phyloP scores from a whole-genome alignment of 768 basidiomycete genomes.

The Ramaria rubella region DNA sequence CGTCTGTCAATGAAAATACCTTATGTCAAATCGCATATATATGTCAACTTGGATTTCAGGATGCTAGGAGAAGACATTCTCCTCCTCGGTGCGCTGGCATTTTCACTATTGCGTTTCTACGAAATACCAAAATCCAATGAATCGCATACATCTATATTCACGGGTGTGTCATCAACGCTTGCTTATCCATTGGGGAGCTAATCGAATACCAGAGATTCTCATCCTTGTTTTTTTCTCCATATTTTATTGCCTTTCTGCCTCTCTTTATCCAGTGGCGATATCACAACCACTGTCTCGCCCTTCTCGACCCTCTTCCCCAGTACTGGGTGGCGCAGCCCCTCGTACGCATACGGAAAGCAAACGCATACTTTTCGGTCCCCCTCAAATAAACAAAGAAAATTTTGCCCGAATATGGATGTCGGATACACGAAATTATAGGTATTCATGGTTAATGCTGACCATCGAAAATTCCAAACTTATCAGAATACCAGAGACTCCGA shows the following conservation, averaged over 20 bases:
- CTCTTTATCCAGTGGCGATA: slow-evolving; percentile 30
- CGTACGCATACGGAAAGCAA: slow-evolving; percentile 34
- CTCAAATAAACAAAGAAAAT: slow-evolving; percentile 36
- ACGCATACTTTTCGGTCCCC: slow-evolving; percentile 26
- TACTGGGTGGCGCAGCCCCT: slow-evolving; percentile 21
- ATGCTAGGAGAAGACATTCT: slow-evolving; percentile 58
- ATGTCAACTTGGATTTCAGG: slow-evolving; percentile 54
- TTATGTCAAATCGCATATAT: slow-evolving; percentile 33
- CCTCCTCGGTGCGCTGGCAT: slow-evolving; percentile 56
- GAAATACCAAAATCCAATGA: slow-evolving; percentile 18
- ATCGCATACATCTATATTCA: slow-evolving; percentile 39
- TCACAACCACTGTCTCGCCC: slow-evolving; percentile 10
- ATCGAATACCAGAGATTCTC: slow-evolving; percentile 44
- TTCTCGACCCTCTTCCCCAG: slow-evolving; percentile 25
- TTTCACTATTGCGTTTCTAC: slow-evolving; percentile 44
- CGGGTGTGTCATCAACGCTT: slow-evolving; percentile 37
- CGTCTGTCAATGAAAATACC: slow-evolving; percentile 41
- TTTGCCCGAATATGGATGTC: slow-evolving; percentile 86
- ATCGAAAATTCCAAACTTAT: background rate
- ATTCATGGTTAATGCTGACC: background rate
- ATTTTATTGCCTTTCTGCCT: slow-evolving; percentile 54
- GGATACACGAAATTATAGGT: slow-evolving; percentile 84
- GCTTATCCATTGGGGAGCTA: background rate
- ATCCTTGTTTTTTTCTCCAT: slow-evolving; percentile 47
- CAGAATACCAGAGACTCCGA: slow-evolving; percentile 57